Evolutionary conservation across 371 early-diverging fungal species (phyloP), one percentile per base, ranked within the genome.

Genomic region (Rhizopus sp.): DNA sequence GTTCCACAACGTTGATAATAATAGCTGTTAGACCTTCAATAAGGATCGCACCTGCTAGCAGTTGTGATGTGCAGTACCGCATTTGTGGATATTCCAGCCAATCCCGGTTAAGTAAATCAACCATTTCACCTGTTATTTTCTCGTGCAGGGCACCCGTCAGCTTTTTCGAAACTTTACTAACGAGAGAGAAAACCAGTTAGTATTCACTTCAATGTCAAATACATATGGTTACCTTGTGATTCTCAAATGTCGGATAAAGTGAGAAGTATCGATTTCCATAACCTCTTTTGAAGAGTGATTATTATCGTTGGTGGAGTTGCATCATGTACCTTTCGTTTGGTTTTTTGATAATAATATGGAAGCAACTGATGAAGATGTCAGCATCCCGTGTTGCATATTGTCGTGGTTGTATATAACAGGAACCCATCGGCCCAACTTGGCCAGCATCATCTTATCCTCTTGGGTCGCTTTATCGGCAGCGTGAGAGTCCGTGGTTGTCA

Each of bases 1-100:
- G 63, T 40, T 63, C 59, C 29, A 63, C 15, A 45, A 52, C 53
- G 54, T 58, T 63, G 51, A 63, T 53, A 23, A 57, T 32, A 44
- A 63, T 63, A 33, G 63, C 41, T 44, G 35, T 34, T 53, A 37
- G 15, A 16, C 42, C 40, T 46, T 62, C 57, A 15, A 56, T 33
- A 8, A 62, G 42, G 32, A 62, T 62, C 2, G 57, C 48, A 44
- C 57, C 62, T 49, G 47, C 53, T 38, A 62, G 42, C 33, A 62
- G 52, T 56, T 56, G 45, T 16, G 62, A 55, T 34, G 45, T 52
- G 52, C 47, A 62, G 38, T 51, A 52, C 9, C 46, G 55, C 48
- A 62, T 34, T 32, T 62, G 57, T 15, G 62, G 57, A 39, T 56
- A 53, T 12, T 56, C 15, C 15, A 52, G 37, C 62, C 57, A 62